Conservation (phyloP, 2,329 filamentous ascomycete species). For the Ustulina deusta region DNA sequence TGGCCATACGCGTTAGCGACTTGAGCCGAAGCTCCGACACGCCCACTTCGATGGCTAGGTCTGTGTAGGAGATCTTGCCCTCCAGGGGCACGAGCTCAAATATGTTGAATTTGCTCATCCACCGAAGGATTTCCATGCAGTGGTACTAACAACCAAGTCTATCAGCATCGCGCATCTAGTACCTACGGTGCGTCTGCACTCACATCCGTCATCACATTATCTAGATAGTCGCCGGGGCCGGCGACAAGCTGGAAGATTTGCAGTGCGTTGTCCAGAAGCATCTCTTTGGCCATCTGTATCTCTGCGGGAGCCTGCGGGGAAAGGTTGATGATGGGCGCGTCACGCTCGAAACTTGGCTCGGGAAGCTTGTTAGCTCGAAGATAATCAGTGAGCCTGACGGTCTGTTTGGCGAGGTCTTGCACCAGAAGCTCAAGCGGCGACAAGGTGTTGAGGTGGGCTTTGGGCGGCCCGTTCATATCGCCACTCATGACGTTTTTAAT, state of each 20-base stretch:
- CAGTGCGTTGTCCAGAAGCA: too few relatives aligned
- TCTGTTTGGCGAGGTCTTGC: slow-evolving; percentile 12
- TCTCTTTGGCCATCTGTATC: slow-evolving; percentile 11
- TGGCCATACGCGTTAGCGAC: slow-evolving; percentile 4
- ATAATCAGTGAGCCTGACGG: slow-evolving; percentile 8
- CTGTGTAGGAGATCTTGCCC: slow-evolving; percentile 3
- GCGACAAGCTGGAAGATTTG: too few relatives aligned
- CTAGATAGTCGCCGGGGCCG: too few relatives aligned
- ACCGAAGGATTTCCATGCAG: slow-evolving; percentile 10
- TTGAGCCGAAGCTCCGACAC: slow-evolving; percentile 10
- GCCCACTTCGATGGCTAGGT: background rate
- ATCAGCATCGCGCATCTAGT: slow-evolving; percentile 1
- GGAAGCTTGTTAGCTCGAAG: slow-evolving; percentile 11
- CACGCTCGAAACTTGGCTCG: slow-evolving; percentile 12
- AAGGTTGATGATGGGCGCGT: slow-evolving; percentile 13
- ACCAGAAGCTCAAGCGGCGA: slow-evolving; percentile 12
- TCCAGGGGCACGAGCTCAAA: slow-evolving; percentile 12
- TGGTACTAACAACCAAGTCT: slow-evolving; percentile 5
- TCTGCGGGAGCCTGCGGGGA: slow-evolving; percentile 11
- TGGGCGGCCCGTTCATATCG: background rate
- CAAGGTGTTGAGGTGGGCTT: background rate
- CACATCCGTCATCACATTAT: too few relatives aligned
- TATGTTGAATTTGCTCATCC: slow-evolving; percentile 11
- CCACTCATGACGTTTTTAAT: background rate
- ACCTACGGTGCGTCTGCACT: too few relatives aligned